phyloP scores from a whole-genome alignment of 108 stramenopile species.

The Nitzschia putrida region DNA sequence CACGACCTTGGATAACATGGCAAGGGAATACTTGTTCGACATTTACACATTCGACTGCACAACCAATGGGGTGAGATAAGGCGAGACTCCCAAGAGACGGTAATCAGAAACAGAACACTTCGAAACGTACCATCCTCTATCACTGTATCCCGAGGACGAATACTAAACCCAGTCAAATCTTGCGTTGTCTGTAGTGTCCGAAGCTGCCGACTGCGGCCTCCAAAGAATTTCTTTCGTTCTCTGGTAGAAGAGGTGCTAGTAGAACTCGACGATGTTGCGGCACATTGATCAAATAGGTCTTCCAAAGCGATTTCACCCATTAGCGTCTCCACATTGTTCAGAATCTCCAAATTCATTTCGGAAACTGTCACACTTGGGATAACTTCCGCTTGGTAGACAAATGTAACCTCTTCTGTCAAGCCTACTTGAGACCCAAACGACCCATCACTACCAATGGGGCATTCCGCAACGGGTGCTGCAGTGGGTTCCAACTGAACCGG shows the following conservation, averaged over 20 bases:
- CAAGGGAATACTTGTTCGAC: slow-evolving; percentile 14
- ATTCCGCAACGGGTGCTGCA: neutral
- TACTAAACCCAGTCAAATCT: slow-evolving; percentile 13
- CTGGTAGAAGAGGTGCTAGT: neutral
- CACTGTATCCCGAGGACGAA: slow-evolving; percentile 11
- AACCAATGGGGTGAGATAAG: neutral
- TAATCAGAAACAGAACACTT: neutral
- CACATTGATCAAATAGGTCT: slow-evolving; percentile 16
- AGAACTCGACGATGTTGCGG: neutral
- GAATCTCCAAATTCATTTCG: slow-evolving; percentile 8
- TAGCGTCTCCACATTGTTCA: slow-evolving; percentile 3
- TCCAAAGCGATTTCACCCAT: slow-evolving; percentile 5
- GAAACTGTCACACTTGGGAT: slow-evolving; percentile 14
- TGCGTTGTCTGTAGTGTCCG: slow-evolving; percentile 2
- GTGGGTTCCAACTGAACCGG: neutral
- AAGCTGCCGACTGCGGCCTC: neutral
- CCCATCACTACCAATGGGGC: slow-evolving; percentile 9
- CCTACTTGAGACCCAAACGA: slow-evolving; percentile 25
- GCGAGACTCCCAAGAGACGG: neutral
- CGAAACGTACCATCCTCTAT: slow-evolving; percentile 6
- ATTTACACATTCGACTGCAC: slow-evolving; percentile 12
- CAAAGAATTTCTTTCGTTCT: neutral
- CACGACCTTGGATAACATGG: slow-evolving; percentile 3
- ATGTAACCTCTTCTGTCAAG: slow-evolving; percentile 18
- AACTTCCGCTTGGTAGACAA: slow-evolving; percentile 20